phyloP scores from a whole-genome alignment of 2,329 filamentous ascomycete genomes.

The Pseudogymnoascus sp. region DNA sequence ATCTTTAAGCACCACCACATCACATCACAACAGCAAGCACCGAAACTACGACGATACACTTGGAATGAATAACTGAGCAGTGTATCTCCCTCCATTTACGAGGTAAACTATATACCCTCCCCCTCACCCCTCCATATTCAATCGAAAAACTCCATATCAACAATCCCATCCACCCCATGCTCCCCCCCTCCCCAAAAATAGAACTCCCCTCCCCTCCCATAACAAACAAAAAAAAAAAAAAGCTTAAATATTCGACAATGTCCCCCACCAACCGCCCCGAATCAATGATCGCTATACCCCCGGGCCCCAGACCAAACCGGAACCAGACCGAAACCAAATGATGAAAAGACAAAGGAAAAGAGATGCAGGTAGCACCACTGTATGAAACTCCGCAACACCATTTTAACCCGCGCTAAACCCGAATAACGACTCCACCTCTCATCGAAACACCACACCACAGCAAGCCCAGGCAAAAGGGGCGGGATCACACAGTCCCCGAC shows the following conservation, averaged over 20 bases:
- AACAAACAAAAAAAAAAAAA: not conserved
- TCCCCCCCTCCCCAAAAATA: not conserved
- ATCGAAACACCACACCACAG: not conserved
- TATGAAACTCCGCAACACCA: not conserved
- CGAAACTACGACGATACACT: not conserved
- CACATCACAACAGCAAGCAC: too few relatives aligned
- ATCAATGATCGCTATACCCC: not conserved
- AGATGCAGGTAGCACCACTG: not conserved
- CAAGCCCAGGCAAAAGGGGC: too few relatives aligned
- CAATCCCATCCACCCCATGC: not conserved
- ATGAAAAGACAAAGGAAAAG: not conserved
- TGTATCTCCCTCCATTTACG: not conserved
- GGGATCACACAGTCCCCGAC: conserved; percentile 2
- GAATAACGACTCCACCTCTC: not conserved
- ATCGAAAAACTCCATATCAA: not conserved
- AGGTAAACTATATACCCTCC: not conserved
- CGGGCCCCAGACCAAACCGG: not conserved
- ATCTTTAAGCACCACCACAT: too few relatives aligned
- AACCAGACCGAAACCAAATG: not conserved
- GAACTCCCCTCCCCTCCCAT: not conserved
- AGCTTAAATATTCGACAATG: not conserved
- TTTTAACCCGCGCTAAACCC: not conserved
- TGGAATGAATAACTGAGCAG: not conserved
- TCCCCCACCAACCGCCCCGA: not conserved
- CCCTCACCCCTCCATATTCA: not conserved